Evolutionary conservation across 2,329 filamentous ascomycete species (phyloP).

Genomic region (Ophiostoma tasmaniense): DNA sequence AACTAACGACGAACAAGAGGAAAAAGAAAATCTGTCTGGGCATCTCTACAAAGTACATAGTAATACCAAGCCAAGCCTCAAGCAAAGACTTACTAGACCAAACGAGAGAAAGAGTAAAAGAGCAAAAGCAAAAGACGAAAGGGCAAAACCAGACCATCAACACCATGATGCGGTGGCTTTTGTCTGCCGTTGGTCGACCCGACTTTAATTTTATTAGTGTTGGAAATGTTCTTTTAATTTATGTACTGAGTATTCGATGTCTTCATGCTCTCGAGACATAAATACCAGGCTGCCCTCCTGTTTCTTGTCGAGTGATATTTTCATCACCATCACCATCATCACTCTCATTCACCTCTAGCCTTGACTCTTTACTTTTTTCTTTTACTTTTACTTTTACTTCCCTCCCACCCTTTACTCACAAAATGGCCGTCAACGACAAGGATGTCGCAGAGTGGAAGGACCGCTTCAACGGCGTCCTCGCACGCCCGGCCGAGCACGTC

Average conservation of each 20-base stretch:
- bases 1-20: not conserved
- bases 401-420: not conserved
- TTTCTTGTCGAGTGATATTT: not conserved
- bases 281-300: not conserved
- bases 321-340: not conserved
- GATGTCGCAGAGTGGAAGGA: conserved; percentile 38
- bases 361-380: not conserved
- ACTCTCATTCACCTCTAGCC: not conserved
- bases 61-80: too few relatives aligned
- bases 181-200: not conserved
- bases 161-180: not conserved
- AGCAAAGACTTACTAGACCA: too few relatives aligned
- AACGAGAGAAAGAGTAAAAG: too few relatives aligned
- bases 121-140: not conserved
- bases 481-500: conserved; percentile 34
- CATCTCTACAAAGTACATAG: not conserved
- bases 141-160: not conserved
- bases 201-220: not conserved
- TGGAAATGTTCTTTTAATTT: not conserved
- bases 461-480: conserved; percentile 36
- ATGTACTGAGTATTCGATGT: too few relatives aligned
- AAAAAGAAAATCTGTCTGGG: not conserved
- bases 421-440: conserved; percentile 31
- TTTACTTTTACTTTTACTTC: not conserved
- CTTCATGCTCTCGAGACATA: not conserved